phyloP scores from a whole-genome alignment of 495 filamentous ascomycete genomes.

The Neurospora sp. region DNA sequence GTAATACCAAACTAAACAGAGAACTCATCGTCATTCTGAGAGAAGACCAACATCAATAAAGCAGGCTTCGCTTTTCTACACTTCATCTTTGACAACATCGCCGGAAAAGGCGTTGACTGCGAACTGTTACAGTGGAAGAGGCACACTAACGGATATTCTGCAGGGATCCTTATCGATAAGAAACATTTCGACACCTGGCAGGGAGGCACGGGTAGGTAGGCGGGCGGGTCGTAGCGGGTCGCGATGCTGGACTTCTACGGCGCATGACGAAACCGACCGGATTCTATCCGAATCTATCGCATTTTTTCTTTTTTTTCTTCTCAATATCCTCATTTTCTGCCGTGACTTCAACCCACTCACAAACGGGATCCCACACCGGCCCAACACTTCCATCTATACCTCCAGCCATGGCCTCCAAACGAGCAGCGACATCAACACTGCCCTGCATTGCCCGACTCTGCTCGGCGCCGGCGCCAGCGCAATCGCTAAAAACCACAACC shows the following conservation, averaged over 20 bases:
- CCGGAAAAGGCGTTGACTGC: not conserved
- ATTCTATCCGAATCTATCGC: not conserved
- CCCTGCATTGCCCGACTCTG: slow-evolving; percentile 3
- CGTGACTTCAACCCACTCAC: not conserved
- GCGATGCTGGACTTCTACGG: not conserved
- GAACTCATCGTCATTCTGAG: too few species aligned
- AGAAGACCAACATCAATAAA: too few species aligned
- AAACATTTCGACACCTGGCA: not conserved
- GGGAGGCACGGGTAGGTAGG: not conserved
- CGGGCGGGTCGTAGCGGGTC: not conserved
- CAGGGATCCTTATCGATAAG: slow-evolving; percentile 4
- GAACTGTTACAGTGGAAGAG: not conserved
- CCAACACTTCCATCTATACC: not conserved
- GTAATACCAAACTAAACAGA: too few species aligned
- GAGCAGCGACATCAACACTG: not conserved
- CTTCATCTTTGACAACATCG: not conserved
- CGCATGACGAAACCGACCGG: slow-evolving; percentile 1
- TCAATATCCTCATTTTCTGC: not conserved
- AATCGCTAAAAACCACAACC: not conserved
- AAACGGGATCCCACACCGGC: not conserved
- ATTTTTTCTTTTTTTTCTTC: not conserved
- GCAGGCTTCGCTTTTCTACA: not conserved
- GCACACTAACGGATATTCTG: not conserved
- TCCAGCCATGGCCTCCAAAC: slow-evolving; percentile 11
- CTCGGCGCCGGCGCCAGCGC: slow-evolving; percentile 11